Evolutionary conservation across 495 filamentous ascomycete species (phyloP), one percentile per base, ranked within the genome.

Genomic region (Pseudotulostoma volvatum): DNA sequence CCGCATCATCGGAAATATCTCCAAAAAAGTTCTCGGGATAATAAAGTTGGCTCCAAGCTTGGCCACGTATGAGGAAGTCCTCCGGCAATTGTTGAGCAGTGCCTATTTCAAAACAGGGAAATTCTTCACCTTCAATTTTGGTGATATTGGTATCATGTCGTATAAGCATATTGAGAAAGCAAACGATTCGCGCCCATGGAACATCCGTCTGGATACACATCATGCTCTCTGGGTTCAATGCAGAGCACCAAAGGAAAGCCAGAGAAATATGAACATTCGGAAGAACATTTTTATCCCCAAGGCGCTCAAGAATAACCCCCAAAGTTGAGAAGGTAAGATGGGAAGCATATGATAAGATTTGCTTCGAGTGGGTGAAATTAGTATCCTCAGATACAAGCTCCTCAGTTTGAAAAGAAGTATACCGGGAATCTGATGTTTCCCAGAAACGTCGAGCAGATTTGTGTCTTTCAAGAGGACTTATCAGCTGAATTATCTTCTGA

Each of bases 11-110:
- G 4, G 78, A 68, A 9, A 75, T 70, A 37, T 71, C 67, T 2
- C 65, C 52, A 48, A 93, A 93, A 67, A 78, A 94, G 1, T 60
- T 52, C 0, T 60, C 44, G 0, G 83, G 82, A 39, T 76, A 90
- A 40, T 85, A 82, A 7, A 57, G 50, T 31, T 74, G 67, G 3
- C 70, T 71, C 74, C 79, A 93, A 2, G 77, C 49, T 14, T 87
- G 69, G 0, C 87, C 90, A 3, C 79, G 71, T 39, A 93, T 73
- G 0, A 76, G 63, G 42, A 75, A 94, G 44, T 97, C 90, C 44
- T 95, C 90, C 0, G 84, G 77, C 0, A 94, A 52, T 3, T 84
- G 84, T n/a, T 70, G 61, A 5, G 49, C 60, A 5, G 38, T 34
- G 9, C 61, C 68, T 31, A 74, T 67, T 2, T 74, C 62, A 4